A percentile compares a stretch with the other conserved stretches of the same genome.
Evolutionary conservation across 1,284 basidiomycete genomes (phyloP).

Genomic region (Ganoderma sinense): DNA sequence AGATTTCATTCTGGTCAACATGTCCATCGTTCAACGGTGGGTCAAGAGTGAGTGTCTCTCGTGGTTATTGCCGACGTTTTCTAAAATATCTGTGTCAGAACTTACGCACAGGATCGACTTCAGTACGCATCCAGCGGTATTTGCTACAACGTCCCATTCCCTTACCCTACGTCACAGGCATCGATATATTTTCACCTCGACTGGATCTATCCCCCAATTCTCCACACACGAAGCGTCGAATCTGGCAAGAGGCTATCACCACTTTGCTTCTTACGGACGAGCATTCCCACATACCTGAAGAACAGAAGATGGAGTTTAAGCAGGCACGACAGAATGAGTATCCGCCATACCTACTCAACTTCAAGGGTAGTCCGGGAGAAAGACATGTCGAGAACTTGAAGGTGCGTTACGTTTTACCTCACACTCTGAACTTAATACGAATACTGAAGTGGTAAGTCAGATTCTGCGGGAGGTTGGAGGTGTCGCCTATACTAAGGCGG

Average conservation of each 20-base stretch:
- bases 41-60: slow-evolving; percentile 60
- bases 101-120: slow-evolving; percentile 76
- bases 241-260: slow-evolving; percentile 86
- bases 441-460: slow-evolving; percentile 38
- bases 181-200: slow-evolving; percentile 83
- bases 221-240: slow-evolving; percentile 72
- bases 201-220: slow-evolving; percentile 69
- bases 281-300: slow-evolving; percentile 67
- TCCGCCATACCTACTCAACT: slow-evolving; percentile 78
- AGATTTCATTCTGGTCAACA: slow-evolving; percentile 75
- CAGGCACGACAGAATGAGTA: slow-evolving; percentile 64
- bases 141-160: slow-evolving; percentile 11
- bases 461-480: slow-evolving; percentile 75
- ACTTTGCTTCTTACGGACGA: slow-evolving; percentile 70
- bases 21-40: slow-evolving; percentile 54
- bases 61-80: not conserved
- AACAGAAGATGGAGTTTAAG: slow-evolving; percentile 67
- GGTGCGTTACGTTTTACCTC: slow-evolving; percentile 45
- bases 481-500: slow-evolving; percentile 58
- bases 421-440: not conserved
- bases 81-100: slow-evolving; percentile 44
- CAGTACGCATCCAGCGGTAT: slow-evolving; percentile 55
- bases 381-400: slow-evolving; percentile 85
- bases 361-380: slow-evolving; percentile 74
- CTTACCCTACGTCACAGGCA: slow-evolving; percentile 51